Conservation (phyloP, 1,139 yeast genomes). For the Yamadazyma conglobata region DNA sequence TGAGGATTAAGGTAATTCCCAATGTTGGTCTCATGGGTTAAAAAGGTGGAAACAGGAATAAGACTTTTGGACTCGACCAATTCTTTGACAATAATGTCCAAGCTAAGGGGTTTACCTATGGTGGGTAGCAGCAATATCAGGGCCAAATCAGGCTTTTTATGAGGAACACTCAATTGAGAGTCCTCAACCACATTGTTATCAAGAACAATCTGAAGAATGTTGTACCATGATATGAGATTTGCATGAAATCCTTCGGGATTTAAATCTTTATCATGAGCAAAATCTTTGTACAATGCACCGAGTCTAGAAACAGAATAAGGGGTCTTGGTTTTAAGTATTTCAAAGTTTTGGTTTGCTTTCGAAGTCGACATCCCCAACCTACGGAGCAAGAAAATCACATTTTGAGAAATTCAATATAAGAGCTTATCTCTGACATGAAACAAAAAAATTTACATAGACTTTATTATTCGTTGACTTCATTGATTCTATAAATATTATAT, state of each 20-base stretch:
- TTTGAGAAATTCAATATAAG: no score
- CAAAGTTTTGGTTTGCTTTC: conserved; percentile 2
- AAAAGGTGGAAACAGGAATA: conserved; percentile 23
- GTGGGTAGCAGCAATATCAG: conserved; percentile 22
- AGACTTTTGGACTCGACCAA: conserved; percentile 20
- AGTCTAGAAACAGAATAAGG: conserved; percentile 35
- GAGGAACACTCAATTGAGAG: conserved; percentile 19
- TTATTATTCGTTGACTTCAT: no score
- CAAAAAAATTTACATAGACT: no score
- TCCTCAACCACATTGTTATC: conserved; percentile 17
- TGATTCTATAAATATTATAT: no score
- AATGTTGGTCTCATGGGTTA: conserved; percentile 11
- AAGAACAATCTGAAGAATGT: conserved; percentile 23
- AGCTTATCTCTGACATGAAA: no score
- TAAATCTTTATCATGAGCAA: conserved; percentile 43
- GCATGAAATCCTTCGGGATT: conserved; percentile 73
- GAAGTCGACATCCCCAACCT: neutral
- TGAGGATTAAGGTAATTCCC: conserved; percentile 10
- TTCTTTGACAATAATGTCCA: conserved; percentile 25
- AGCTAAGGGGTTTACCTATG: conserved; percentile 28
- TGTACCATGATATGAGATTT: conserved; percentile 61
- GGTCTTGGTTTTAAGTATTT: conserved; percentile 8
- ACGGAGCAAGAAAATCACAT: no score
- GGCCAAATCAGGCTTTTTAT: conserved; percentile 20
- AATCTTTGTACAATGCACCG: conserved; percentile 64